These are phyloP conservation scores for Trypanosoma congolense DNA, from an alignment of 208 protist genomes.

Conservation along the genomic window DNA sequence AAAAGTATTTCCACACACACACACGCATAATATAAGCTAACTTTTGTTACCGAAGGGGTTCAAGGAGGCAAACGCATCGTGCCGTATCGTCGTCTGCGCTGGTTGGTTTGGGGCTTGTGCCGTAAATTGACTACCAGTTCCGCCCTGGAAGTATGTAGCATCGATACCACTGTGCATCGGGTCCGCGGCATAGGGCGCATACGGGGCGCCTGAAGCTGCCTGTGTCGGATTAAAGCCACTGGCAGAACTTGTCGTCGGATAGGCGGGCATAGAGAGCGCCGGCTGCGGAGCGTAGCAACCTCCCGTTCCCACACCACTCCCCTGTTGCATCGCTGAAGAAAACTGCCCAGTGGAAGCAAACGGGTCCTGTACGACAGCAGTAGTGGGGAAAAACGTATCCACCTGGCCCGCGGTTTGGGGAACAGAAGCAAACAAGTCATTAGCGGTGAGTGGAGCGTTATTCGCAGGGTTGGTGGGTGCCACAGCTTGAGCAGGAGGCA, in stretches of 20 bases:
- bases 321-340: not conserved
- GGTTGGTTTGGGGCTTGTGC: not conserved
- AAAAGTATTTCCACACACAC: too few species aligned
- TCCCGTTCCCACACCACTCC: not conserved
- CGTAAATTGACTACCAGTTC: not conserved
- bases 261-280: too few species aligned
- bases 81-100: not conserved
- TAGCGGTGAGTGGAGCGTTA: not conserved
- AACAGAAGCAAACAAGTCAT: constrained; percentile 13
- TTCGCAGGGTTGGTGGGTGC: not conserved
- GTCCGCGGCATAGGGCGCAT: too few species aligned
- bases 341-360: not conserved
- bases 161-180: too few species aligned
- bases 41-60: constrained; percentile 24
- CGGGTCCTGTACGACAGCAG: too few species aligned
- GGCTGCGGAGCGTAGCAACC: not conserved
- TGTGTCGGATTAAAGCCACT: too few species aligned
- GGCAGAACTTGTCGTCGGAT: too few species aligned
- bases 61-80: constrained; percentile 32
- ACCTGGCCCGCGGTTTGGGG: not conserved
- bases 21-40: too few species aligned
- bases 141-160: too few species aligned
- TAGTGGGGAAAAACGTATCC: not conserved
- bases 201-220: too few species aligned
- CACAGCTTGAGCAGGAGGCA: constrained; percentile 2